Evolutionary conservation across 495 filamentous ascomycete species (phyloP).

Genomic region (Thozetella sp.): DNA sequence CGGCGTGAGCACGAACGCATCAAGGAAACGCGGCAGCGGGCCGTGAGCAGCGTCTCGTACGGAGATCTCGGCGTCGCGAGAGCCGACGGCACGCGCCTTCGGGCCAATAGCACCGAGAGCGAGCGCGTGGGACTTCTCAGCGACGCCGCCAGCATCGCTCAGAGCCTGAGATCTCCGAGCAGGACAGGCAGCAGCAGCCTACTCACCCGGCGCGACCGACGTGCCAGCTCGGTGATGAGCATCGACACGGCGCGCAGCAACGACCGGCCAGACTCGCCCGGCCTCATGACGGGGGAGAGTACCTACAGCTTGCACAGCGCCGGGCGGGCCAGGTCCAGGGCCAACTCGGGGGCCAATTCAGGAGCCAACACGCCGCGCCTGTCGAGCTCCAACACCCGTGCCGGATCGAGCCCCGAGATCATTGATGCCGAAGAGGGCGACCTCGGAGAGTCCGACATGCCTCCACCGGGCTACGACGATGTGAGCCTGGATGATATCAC

Average conservation of each 20-base stretch:
- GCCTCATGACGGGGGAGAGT: constrained; percentile 17
- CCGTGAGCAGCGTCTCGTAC: constrained; percentile 84
- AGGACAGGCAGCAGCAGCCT: constrained; percentile 18
- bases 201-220: constrained; percentile 41
- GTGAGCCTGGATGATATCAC: constrained; percentile 47
- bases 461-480: constrained; percentile 57
- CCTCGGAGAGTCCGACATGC: constrained; percentile 48
- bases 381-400: constrained; percentile 19
- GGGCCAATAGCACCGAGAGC: constrained; percentile 78
- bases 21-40: constrained; percentile 64
- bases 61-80: constrained; percentile 82
- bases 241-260: constrained; percentile 37
- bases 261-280: constrained; percentile 20
- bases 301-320: constrained; percentile 19
- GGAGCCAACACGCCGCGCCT: constrained; percentile 19
- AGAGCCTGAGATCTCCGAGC: neutral
- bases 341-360: constrained; percentile 27
- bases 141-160: constrained; percentile 64
- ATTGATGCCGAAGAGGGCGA: constrained; percentile 46
- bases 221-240: constrained; percentile 46
- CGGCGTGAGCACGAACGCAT: constrained; percentile 70
- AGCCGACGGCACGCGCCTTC: constrained; percentile 85
- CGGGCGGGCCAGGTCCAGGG: constrained; percentile 20
- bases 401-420: constrained; percentile 38
- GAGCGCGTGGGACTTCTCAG: constrained; percentile 74